Base-by-base conservation (phyloP, 495 filamentous ascomycete species). In the Jackrogersella multiformis region DNA sequence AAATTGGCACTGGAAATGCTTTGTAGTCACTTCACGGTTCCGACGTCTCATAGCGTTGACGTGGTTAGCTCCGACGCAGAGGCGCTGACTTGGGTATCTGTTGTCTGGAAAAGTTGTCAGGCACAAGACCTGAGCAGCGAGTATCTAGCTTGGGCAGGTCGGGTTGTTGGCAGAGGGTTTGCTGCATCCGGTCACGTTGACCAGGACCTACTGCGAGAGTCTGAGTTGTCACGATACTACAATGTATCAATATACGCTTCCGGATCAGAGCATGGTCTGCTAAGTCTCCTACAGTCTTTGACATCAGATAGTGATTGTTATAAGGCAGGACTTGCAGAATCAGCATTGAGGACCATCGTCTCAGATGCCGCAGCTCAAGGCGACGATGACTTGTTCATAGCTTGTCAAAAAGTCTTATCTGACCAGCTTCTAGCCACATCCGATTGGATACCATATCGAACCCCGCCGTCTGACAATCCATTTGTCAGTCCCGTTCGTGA, bases 61-160 rank as follows among this genome's bases (percentile, higher is more conserved):
- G 81, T 90, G 15, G 78, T 92, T 45, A 85, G 84, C 23, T 80
- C 78, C 1, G 89, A 92, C 69, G 75, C 83, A 21, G 80, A 87
- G 15, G 86, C 91, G 4, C 66, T 82, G n/a, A 66, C 73, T 2
- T 89, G 87, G 66, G 85, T 86, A 21, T 77, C 87, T 28, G 83
- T 87, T 28, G 80, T 97, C 2, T 93, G 89, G 86, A 86, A 90
- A 67, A 92, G 88, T 20, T 90, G 92, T 66, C 84, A 87, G 58
- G 80, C 82, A 21, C 78, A 82, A 36, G 76, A 81, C 8, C 81
- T 89, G 28, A 89, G 88, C 41, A 78, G 81, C 24, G 84, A 87
- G 18, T 98, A 95, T 73, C 77, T 90, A 10, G 77, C 91, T 3
- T 99, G 95, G 95, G 90, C 90, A 36, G 93, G 89, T 5, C 85